Conservation (phyloP, 345 rosid species). For the Streptanthus diversifolius region DNA sequence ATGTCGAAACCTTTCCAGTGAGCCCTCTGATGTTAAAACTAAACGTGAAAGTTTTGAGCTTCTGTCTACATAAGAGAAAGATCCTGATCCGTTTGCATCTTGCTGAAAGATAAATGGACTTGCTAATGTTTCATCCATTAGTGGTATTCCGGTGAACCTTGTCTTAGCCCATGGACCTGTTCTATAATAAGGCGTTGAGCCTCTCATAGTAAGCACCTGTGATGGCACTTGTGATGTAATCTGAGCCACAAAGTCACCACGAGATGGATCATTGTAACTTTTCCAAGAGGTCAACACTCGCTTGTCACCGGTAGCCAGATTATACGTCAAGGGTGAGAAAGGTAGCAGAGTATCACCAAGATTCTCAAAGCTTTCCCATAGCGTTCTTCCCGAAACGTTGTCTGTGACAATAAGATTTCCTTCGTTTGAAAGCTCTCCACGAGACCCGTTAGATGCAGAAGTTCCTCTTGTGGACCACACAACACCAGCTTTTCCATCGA, state of each 20-base stretch:
- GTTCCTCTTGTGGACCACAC: conserved; percentile 28
- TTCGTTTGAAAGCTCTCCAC: conserved; percentile 22
- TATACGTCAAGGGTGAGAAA: conserved; percentile 20
- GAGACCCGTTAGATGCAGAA: background rate
- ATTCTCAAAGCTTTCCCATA: background rate
- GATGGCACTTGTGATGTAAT: conserved; percentile 35
- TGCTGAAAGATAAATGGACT: conserved; percentile 8
- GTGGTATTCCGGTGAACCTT: conserved; percentile 22
- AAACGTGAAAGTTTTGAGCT: background rate
- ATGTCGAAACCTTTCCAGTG: background rate
- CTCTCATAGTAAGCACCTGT: conserved; percentile 20
- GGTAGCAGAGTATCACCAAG: conserved; percentile 31
- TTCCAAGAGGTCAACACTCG: conserved; percentile 41
- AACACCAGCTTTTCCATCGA: background rate
- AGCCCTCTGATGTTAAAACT: conserved; percentile 12
- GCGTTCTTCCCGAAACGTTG: background rate
- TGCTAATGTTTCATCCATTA: background rate
- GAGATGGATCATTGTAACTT: conserved; percentile 35
- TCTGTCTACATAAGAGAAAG: background rate
- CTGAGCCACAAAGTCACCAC: conserved; percentile 28
- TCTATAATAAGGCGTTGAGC: conserved; percentile 17
- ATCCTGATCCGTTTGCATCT: conserved; percentile 20
- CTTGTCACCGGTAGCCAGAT: background rate
- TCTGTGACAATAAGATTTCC: conserved; percentile 12
- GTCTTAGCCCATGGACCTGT: conserved; percentile 42